phyloP scores from a whole-genome alignment of 148 eudicot species.

The Cornus suecica region DNA sequence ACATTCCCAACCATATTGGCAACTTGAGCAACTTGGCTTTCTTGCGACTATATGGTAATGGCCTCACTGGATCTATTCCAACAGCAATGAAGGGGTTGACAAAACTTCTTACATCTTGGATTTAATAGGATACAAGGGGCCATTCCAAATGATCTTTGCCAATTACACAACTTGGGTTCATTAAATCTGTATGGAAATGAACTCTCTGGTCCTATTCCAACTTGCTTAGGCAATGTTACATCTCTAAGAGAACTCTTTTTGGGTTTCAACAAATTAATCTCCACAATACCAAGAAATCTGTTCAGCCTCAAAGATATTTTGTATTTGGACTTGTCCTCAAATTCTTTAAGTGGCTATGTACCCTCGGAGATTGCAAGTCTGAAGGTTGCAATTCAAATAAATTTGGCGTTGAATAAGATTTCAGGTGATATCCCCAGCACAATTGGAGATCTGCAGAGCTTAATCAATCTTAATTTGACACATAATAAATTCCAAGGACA shows the following conservation, averaged over 20 bases:
- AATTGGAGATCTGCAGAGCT: background rate
- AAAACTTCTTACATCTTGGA: constrained; percentile 1
- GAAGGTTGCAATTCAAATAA: background rate
- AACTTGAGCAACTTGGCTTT: constrained; percentile 10
- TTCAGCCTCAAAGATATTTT: constrained; percentile 13
- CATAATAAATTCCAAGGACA: constrained; percentile 8
- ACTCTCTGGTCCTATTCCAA: background rate
- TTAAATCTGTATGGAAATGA: constrained; percentile 6
- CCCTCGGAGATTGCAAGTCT: constrained; percentile 7
- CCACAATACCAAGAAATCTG: constrained; percentile 8
- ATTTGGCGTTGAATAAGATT: constrained; percentile 10
- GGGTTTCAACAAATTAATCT: constrained; percentile 10
- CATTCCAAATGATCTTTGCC: constrained; percentile 20
- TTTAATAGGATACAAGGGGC: constrained; percentile 10
- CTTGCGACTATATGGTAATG: constrained; percentile 9
- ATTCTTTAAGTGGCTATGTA: constrained; percentile 10
- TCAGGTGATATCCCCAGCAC: constrained; percentile 7
- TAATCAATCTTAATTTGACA: background rate
- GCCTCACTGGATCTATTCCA: constrained; percentile 23
- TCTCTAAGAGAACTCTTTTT: constrained; percentile 18
- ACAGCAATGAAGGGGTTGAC: background rate
- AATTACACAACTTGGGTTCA: background rate
- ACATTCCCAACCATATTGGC: constrained; percentile 19
- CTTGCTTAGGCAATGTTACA: constrained; percentile 14
- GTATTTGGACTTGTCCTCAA: background rate